Conservation (phyloP, 768 basidiomycete genomes). For the Rhizopogon roseolus region DNA sequence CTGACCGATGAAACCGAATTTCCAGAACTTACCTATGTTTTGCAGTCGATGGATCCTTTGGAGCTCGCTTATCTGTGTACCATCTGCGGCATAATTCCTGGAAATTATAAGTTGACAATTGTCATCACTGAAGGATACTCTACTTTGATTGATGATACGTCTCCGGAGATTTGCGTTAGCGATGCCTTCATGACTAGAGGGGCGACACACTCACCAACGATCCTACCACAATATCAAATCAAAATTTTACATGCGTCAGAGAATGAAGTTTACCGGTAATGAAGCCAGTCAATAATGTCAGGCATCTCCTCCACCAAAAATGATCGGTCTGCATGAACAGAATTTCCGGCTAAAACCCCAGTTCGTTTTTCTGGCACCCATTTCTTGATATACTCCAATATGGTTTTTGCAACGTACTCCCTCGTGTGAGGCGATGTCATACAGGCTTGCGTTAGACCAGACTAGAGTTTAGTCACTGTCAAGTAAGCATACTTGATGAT, state of each 20-base stretch:
- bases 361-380: constrained; percentile 68
- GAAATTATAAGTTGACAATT: background rate
- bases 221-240: constrained; percentile 32
- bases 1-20: background rate
- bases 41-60: constrained; percentile 27
- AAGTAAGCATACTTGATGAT: background rate
- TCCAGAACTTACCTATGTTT: constrained; percentile 50
- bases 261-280: constrained; percentile 56
- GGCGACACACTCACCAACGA: constrained; percentile 55
- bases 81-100: constrained; percentile 75
- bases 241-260: background rate
- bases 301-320: constrained; percentile 82
- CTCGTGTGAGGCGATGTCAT: constrained; percentile 62
- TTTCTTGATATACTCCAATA: constrained; percentile 75
- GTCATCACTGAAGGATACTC: background rate
- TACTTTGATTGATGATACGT: constrained; percentile 83
- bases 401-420: constrained; percentile 52
- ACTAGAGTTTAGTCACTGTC: constrained; percentile 34
- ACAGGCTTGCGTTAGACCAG: constrained; percentile 80
- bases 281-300: constrained; percentile 70
- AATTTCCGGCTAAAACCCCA: constrained; percentile 81
- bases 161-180: constrained; percentile 29
- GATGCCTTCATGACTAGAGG: background rate
- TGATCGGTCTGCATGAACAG: constrained; percentile 75
- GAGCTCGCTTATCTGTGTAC: constrained; percentile 41